phyloP scores from a whole-genome alignment of 140 eudicot species.

The Artemisia princeps region DNA sequence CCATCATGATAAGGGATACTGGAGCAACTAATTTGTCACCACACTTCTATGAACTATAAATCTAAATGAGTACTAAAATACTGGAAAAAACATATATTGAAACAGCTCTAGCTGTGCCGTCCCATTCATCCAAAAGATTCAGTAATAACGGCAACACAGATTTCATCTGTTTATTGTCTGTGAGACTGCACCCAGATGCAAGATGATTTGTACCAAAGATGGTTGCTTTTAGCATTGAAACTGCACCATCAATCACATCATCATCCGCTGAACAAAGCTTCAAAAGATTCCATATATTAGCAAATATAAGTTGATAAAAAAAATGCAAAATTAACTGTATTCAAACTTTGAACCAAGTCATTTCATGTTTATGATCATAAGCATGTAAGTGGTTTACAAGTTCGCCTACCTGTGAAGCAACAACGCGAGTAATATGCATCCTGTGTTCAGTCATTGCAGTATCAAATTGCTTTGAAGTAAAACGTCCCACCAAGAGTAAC shows the following conservation, averaged over 20 bases:
- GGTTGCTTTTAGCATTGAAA: conserved; percentile 56
- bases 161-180: conserved; percentile 50
- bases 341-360: too few relatives aligned
- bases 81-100: conserved; percentile 40
- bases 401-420: conserved; percentile 59
- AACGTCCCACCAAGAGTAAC: conserved; percentile 66
- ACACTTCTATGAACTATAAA: too few relatives aligned
- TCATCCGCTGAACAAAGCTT: conserved; percentile 68
- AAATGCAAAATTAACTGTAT: too few relatives aligned
- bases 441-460: conserved; percentile 51
- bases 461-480: conserved; percentile 56
- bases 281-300: conserved; percentile 24
- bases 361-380: too few relatives aligned
- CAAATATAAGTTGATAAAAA: not conserved
- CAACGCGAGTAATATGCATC: conserved; percentile 45
- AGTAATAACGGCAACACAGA: conserved; percentile 47
- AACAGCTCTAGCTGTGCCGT: conserved; percentile 70
- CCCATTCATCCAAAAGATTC: conserved; percentile 66
- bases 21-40: too few relatives aligned
- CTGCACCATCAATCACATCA: conserved; percentile 57
- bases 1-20: too few relatives aligned
- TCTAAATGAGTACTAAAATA: not conserved
- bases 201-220: conserved; percentile 46
- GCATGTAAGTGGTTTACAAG: too few relatives aligned
- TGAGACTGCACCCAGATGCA: conserved; percentile 35